Percentiles rank a stretch among this genome's conserved stretches.
phyloP scores from a whole-genome alignment of 2,329 filamentous ascomycete species.

The Chrysoporthe puriensis region DNA sequence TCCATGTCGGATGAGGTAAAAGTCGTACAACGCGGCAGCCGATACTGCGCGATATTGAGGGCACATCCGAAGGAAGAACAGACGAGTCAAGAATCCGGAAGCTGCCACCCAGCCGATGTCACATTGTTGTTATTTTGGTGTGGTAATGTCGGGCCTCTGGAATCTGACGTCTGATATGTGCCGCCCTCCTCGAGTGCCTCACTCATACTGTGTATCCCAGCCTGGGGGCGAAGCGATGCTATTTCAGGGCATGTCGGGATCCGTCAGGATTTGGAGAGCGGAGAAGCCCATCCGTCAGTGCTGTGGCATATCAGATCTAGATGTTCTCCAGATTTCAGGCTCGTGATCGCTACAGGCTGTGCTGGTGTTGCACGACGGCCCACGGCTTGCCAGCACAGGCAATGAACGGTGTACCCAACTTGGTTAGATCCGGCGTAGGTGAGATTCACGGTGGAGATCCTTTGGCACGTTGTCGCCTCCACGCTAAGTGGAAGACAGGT shows the following conservation, averaged over 20 bases:
- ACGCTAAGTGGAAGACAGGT: conserved; percentile 23
- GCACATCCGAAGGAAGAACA: conserved; percentile 13
- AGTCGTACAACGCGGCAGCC: conserved; percentile 20
- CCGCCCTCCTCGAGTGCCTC: not conserved
- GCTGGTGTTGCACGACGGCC: conserved; percentile 26
- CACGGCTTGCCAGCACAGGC: conserved; percentile 16
- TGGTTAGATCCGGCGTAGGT: conserved; percentile 20
- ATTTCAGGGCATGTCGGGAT: conserved; percentile 2
- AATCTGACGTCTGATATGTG: conserved; percentile 1
- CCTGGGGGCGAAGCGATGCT: conserved; percentile 5
- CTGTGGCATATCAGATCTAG: conserved; percentile 20
- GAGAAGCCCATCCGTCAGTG: conserved; percentile 12
- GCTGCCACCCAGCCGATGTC: conserved; percentile 16
- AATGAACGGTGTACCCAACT: conserved; percentile 14
- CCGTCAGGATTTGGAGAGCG: conserved; percentile 5
- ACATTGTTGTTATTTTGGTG: conserved; percentile 8
- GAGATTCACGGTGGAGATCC: conserved; percentile 22
- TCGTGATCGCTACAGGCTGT: conserved; percentile 22
- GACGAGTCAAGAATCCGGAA: conserved; percentile 21
- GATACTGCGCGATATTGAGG: conserved; percentile 13
- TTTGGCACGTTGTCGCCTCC: conserved; percentile 24
- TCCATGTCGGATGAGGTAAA: conserved; percentile 28
- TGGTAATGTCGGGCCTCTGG: conserved; percentile 14
- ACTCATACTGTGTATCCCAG: not conserved
- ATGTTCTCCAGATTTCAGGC: conserved; percentile 27